phyloP scores from a whole-genome alignment of 148 eudicot species.

The Rhododendron henanense region DNA sequence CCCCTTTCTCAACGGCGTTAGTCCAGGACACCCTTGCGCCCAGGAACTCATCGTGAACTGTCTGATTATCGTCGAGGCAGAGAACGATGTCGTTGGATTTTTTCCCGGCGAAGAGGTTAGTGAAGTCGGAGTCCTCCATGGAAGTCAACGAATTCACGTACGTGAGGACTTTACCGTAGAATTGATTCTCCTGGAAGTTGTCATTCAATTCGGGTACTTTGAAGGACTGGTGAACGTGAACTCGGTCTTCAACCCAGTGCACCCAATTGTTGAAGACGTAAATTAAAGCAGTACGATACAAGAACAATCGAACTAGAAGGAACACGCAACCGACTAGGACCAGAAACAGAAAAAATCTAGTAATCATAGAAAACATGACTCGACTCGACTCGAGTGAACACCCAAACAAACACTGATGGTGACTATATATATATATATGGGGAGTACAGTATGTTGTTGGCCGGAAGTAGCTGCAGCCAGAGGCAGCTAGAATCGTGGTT shows the following conservation, averaged over 20 bases:
- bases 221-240: slow-evolving; percentile 62
- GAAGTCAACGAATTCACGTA: slow-evolving; percentile 63
- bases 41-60: slow-evolving; percentile 56
- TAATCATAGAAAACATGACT: slow-evolving; percentile 7
- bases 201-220: slow-evolving; percentile 63
- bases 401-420: neutral
- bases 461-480: neutral
- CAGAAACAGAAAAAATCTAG: neutral
- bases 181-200: slow-evolving; percentile 52
- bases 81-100: slow-evolving; percentile 52
- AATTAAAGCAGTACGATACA: slow-evolving; percentile 31
- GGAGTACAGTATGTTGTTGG: too few relatives aligned
- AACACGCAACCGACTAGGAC: slow-evolving; percentile 1
- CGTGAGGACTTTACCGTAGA: slow-evolving; percentile 48
- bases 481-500: neutral
- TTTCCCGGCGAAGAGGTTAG: slow-evolving; percentile 56
- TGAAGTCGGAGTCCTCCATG: slow-evolving; percentile 64
- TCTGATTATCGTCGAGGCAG: slow-evolving; percentile 49
- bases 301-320: slow-evolving; percentile 19
- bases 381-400: neutral
- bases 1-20: slow-evolving; percentile 22
- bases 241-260: slow-evolving; percentile 36
- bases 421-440: neutral
- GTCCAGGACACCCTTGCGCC: slow-evolving; percentile 59
- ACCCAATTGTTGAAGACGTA: slow-evolving; percentile 24